Evolutionary conservation across 2,329 filamentous ascomycete genomes (phyloP).

Genomic region (Neurospora sp.): DNA sequence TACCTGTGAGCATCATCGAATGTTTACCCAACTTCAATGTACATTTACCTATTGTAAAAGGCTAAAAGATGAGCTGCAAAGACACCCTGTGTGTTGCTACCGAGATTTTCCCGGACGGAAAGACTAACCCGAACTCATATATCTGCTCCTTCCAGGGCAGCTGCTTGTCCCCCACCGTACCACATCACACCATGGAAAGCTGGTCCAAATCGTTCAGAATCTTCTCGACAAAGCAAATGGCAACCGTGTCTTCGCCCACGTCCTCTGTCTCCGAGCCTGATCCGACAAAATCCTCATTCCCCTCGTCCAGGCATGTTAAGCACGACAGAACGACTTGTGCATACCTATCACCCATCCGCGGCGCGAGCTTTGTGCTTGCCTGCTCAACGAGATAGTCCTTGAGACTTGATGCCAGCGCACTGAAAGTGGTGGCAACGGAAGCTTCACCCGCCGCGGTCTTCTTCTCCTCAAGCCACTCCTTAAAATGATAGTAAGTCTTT

Average conservation of each 20-base stretch:
- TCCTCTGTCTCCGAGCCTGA: not conserved
- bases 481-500: not conserved
- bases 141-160: no score
- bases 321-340: constrained; percentile 23
- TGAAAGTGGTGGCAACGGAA: not conserved
- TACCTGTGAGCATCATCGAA: not conserved
- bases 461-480: not conserved
- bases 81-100: no score
- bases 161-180: no score
- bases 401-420: not conserved
- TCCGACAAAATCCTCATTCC: constrained; percentile 21
- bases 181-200: not conserved
- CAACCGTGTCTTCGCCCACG: not conserved
- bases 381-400: constrained; percentile 12
- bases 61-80: no score
- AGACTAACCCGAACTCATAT: no score
- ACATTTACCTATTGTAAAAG: no score
- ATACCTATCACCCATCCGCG: constrained; percentile 22
- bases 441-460: not conserved
- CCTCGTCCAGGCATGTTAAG: constrained; percentile 25
- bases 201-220: not conserved
- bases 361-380: constrained; percentile 11
- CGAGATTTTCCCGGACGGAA: no score
- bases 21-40: not conserved
- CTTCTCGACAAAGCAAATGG: not conserved